phyloP scores from a whole-genome alignment of 179 eudicot species.

The Corrigiola litoralis region DNA sequence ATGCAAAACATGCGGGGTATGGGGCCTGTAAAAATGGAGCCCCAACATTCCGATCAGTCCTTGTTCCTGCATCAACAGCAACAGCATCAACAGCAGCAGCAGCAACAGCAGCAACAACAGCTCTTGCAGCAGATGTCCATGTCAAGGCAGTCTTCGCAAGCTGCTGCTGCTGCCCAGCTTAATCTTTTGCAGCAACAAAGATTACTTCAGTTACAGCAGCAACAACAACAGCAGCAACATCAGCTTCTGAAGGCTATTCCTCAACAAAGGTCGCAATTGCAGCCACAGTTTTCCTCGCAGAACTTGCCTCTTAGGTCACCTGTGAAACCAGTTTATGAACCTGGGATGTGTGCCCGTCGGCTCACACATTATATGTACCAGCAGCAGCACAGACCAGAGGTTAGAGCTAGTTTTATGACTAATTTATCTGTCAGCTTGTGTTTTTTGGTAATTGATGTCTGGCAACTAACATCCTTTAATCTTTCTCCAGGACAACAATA shows the following conservation, averaged over 20 bases:
- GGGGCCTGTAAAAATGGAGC: constrained; percentile 59
- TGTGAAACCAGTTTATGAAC: constrained; percentile 68
- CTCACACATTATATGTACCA: constrained; percentile 86
- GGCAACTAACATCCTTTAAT: not conserved
- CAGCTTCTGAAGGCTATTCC: constrained; percentile 70
- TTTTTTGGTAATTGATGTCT: not conserved
- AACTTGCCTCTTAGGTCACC: constrained; percentile 75
- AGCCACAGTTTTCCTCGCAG: constrained; percentile 59
- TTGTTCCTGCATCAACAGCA: constrained; percentile 69
- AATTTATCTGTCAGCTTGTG: not conserved
- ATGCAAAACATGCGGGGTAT: constrained; percentile 50
- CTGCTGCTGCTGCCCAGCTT: constrained; percentile 60
- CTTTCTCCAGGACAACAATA: constrained; percentile 73
- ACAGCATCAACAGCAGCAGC: constrained; percentile 57
- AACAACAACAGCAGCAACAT: constrained; percentile 66
- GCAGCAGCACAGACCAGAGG: constrained; percentile 94
- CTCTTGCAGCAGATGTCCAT: constrained; percentile 63
- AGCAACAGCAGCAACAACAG: constrained; percentile 69
- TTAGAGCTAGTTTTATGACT: constrained; percentile 27
- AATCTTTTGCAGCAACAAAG: constrained; percentile 80
- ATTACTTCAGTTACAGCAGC: constrained; percentile 45
- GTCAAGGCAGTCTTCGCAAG: constrained; percentile 70
- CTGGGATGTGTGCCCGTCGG: constrained; percentile 93
- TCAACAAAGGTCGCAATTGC: constrained; percentile 60
- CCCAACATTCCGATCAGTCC: constrained; percentile 75